phyloP scores from a whole-genome alignment of 2,329 filamentous ascomycete species.

The Amesomyces nigricolor region DNA sequence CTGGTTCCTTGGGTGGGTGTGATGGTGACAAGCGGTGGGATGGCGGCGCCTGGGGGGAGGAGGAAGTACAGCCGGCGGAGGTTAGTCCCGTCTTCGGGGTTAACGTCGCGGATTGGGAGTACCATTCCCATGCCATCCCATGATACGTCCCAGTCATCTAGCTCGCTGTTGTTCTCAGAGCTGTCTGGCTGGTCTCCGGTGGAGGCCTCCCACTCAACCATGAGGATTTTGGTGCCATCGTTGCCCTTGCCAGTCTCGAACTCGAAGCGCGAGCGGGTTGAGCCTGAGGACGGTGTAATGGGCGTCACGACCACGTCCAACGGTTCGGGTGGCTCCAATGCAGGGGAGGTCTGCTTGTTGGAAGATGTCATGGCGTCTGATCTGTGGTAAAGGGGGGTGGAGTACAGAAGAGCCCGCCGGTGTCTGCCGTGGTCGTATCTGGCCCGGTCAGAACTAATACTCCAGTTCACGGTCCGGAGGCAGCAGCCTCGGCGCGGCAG shows the following conservation, averaged over 20 bases:
- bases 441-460: not conserved
- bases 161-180: conserved; percentile 40
- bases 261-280: conserved; percentile 76
- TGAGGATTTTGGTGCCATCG: conserved; percentile 83
- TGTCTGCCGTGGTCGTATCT: not conserved
- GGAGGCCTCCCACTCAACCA: conserved; percentile 78
- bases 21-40: conserved; percentile 70
- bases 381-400: too few relatives aligned
- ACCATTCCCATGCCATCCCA: conserved; percentile 78
- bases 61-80: conserved; percentile 67
- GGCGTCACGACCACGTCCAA: conserved; percentile 36
- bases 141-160: conserved; percentile 62
- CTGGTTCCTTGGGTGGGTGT: conserved; percentile 31
- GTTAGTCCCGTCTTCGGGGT: conserved; percentile 32
- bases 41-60: conserved; percentile 62
- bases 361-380: conserved; percentile 18
- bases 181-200: conserved; percentile 34
- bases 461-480: not conserved
- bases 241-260: conserved; percentile 72
- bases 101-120: conserved; percentile 57
- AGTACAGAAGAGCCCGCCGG: not conserved
- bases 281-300: conserved; percentile 40
- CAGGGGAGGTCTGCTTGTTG: conserved; percentile 4
- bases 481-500: not conserved
- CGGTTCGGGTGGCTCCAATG: conserved; percentile 15